Percentiles rank a stretch among this genome's conserved stretches.
Evolutionary conservation across 768 basidiomycete species (phyloP).

Genomic region (Lactarius tabidus): DNA sequence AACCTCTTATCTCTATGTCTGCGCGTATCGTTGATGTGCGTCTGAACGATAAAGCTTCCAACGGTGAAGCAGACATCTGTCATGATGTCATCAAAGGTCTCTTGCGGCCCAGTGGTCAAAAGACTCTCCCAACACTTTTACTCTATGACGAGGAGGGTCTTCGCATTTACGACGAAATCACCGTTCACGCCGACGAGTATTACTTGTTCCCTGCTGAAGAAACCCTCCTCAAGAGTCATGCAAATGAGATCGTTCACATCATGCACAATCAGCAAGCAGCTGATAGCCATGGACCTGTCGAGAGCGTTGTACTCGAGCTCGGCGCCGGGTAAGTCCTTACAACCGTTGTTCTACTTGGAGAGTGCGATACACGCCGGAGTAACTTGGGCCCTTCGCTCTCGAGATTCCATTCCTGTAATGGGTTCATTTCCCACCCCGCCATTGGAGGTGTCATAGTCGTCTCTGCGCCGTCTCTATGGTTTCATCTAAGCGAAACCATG

Average conservation of each 20-base stretch:
- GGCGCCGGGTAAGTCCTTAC: slow-evolving; percentile 78
- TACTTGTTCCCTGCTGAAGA: slow-evolving; percentile 91
- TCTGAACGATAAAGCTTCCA: slow-evolving; percentile 33
- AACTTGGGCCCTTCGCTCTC: background rate
- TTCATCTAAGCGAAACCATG: background rate
- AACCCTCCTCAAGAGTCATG: slow-evolving; percentile 68
- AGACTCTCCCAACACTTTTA: slow-evolving; percentile 73
- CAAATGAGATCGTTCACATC: slow-evolving; percentile 65
- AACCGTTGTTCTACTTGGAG: background rate
- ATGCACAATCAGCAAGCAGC: slow-evolving; percentile 52
- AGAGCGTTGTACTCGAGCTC: slow-evolving; percentile 77
- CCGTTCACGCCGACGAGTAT: slow-evolving; percentile 74
- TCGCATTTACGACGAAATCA: slow-evolving; percentile 81
- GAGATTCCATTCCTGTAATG: background rate
- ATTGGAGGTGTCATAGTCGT: background rate
- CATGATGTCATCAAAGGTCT: slow-evolving; percentile 55
- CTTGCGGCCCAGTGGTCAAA: slow-evolving; percentile 47
- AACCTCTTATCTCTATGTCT: slow-evolving; percentile 15
- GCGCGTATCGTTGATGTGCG: slow-evolving; percentile 51
- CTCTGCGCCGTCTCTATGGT: background rate
- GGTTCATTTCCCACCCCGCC: background rate
- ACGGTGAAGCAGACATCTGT: slow-evolving; percentile 34
- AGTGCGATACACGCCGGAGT: background rate
- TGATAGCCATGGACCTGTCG: slow-evolving; percentile 30
- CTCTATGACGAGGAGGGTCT: slow-evolving; percentile 87